These are phyloP conservation scores for Epichloe scottii DNA, from an alignment of 2,329 filamentous ascomycete genomes.

Conservation along the genomic window DNA sequence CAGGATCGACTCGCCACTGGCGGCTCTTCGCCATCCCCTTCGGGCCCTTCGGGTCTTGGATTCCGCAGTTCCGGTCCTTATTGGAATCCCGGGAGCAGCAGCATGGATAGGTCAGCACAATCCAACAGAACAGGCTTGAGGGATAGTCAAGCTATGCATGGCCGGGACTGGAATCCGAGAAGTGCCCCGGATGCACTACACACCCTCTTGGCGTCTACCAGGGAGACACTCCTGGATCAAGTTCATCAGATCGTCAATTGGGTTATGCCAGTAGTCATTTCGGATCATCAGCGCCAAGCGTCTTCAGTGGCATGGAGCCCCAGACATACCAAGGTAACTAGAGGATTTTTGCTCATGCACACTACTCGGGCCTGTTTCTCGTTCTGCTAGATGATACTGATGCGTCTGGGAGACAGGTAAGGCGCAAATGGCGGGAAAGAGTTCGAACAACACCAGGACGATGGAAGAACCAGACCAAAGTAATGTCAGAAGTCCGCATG, in stretches of 20 bases:
- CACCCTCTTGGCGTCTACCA: background rate
- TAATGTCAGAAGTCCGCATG: conserved; percentile 36
- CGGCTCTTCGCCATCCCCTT: conserved; percentile 32
- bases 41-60: conserved; percentile 30
- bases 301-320: conserved; percentile 36
- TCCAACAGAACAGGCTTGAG: background rate
- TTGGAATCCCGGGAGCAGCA: conserved; percentile 1
- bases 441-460: conserved; percentile 31
- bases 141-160: background rate
- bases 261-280: conserved; percentile 19
- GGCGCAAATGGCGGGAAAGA: conserved; percentile 15
- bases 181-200: background rate
- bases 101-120: background rate
- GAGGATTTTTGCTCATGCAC: background rate
- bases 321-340: conserved; percentile 39
- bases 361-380: background rate
- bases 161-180: conserved; percentile 1
- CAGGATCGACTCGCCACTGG: conserved; percentile 42
- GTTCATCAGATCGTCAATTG: conserved; percentile 33
- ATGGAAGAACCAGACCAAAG: conserved; percentile 28
- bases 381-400: background rate
- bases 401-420: background rate
- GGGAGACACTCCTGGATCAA: conserved; percentile 9
- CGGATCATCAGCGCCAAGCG: conserved; percentile 15
- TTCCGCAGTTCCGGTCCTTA: background rate